Conservation (phyloP, 148 eudicot species). For the Vaccinium vitisidaea region DNA sequence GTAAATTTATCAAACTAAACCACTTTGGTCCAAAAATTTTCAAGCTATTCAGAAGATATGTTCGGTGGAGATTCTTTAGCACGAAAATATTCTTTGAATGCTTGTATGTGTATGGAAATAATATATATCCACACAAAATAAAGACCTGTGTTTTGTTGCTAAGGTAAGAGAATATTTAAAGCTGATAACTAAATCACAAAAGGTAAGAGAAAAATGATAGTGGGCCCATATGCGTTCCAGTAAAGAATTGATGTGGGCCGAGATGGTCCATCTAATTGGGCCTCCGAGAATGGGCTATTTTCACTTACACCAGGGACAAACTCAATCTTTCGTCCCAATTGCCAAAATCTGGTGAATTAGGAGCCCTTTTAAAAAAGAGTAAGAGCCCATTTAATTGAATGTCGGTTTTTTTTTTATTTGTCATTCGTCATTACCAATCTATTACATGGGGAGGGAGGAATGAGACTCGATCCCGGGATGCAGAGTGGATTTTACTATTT, state of each 20-base stretch:
- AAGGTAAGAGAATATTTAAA: background rate
- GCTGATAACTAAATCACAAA: background rate
- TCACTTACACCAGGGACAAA: background rate
- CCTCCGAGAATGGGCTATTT: background rate
- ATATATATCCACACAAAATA: no score
- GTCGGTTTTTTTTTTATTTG: background rate
- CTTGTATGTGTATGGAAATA: no score
- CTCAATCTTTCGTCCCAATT: no score
- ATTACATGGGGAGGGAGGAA: no score
- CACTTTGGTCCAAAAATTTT: background rate
- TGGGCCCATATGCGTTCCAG: background rate
- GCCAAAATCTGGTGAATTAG: no score
- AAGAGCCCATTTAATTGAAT: background rate
- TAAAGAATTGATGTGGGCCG: background rate
- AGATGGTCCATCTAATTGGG: background rate
- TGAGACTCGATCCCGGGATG: no score
- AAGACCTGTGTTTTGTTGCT: no score
- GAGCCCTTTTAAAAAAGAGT: background rate
- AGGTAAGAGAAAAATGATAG: background rate
- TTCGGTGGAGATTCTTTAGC: background rate
- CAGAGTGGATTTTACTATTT: no score
- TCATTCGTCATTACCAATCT: no score
- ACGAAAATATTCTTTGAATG: background rate
- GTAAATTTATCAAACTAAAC: background rate
- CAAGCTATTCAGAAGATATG: background rate